Evolutionary conservation across 306 rosid genomes (phyloP), one percentile per base, ranked within the genome.

Genomic region (Hippophae tibetana): DNA sequence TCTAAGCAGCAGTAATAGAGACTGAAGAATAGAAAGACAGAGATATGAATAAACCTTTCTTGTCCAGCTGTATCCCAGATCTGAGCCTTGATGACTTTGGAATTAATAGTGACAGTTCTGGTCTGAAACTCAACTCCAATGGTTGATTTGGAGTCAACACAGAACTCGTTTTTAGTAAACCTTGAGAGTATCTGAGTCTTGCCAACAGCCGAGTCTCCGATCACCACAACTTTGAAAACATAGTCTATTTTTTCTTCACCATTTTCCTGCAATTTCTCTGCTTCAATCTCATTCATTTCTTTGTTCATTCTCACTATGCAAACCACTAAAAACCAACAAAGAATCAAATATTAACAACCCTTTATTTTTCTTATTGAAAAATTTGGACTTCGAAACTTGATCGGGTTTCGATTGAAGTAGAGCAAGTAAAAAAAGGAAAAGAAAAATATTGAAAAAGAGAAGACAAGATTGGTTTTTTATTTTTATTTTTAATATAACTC

Each of bases 11-110:
- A 31, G 38, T 2, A 31, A 2, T 31, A 31, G 38, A 31, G 38
- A 18, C 23, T 18, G 23, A 18, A 18, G 23, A 18, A 18, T 18
- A 18, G 1, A 18, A 18, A 12, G 56, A 49, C 57, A 62, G 62
- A 58, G 12, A 54, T 46, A 54, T 73, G 50, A 47, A 58, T 54
- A 40, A 12, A 83, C 96, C 95, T 89, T 81, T 89, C 96, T 79
- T 89, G 96, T 66, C 95, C 96, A 62, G 96, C 96, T 71, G 96
- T 89, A 55, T 89, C 96, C 96, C 96, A 89, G 96, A 89, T 89
- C 95, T 89, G 96, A 12, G 95, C 97, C 59, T 89, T 89, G 86
- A 89, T 77, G 78, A 85, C 68, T 72, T 89, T 89, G 60, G 73
- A 78, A 52, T 79, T 72, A 47, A 89, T 79, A 26, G 78, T 81